A percentile compares a stretch with the other conserved stretches of the same genome.
These are phyloP conservation scores for Trichoderma parareesei DNA, from an alignment of 495 filamentous ascomycete genomes.

Conservation along the genomic window DNA sequence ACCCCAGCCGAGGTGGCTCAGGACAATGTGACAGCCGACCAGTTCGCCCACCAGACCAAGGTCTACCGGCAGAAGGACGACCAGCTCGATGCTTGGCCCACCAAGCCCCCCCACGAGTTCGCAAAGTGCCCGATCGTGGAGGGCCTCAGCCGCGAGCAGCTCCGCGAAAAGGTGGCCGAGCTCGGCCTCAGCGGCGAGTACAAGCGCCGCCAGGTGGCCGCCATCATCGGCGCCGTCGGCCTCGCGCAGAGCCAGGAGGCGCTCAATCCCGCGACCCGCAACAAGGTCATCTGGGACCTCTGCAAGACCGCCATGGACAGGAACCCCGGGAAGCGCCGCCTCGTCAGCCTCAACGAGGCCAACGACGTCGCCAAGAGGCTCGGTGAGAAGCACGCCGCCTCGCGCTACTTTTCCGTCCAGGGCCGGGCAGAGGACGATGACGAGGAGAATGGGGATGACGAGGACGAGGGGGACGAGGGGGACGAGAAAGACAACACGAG, in stretches of 20 bases:
- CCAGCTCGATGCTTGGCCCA: neutral
- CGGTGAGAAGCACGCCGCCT: constrained; percentile 27
- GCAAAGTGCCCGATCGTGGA: neutral
- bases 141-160: neutral
- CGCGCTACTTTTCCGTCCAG: constrained; percentile 18
- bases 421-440: constrained; percentile 11
- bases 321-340: constrained; percentile 39
- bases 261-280: constrained; percentile 3
- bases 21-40: constrained; percentile 38
- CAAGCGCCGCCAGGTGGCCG: neutral
- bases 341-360: constrained; percentile 62
- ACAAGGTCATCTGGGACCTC: constrained; percentile 25
- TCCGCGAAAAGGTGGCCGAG: neutral
- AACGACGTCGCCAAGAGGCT: constrained; percentile 65
- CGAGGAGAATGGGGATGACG: constrained; percentile 12
- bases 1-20: constrained; percentile 60
- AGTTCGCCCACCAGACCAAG: constrained; percentile 11
- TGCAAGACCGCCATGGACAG: constrained; percentile 23
- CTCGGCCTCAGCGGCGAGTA: constrained; percentile 5
- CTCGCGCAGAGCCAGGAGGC: neutral
- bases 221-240: neutral
- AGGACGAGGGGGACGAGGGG: constrained; percentile 14
- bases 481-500: neutral
- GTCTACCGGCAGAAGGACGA: neutral
- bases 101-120: neutral